Evolutionary conservation across 371 early-diverging fungal species (phyloP), one percentile per base, ranked within the genome.

Genomic region (Funneliformis caledonium): DNA sequence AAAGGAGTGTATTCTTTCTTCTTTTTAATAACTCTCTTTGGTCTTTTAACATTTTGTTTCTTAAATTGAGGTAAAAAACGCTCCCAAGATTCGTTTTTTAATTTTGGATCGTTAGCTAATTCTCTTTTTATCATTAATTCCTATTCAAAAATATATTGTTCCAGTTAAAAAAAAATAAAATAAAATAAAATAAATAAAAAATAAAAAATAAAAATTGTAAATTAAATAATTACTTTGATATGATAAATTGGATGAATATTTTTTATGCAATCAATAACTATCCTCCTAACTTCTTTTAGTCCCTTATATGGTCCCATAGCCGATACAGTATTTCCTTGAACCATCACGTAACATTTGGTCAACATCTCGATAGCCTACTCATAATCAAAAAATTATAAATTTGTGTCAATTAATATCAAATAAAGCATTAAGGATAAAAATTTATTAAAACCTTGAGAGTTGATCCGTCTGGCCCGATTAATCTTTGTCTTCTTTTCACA

Each of bases 181-280:
- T 76, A 52, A 16, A 6, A 22, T 14, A 61, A 31, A 64, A 37
- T 31, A 26, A 26, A 6, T 16, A 8, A 61, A 31, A 77, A 8
- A 62, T 52, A 14, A 60, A 22, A 68, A 68, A 37, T 68, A 16
- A 70, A 0, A 22, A 77, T 69, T 43, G 75, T 47, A 33, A 19
- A 74, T 26, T 78, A 60, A 16, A 33, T 48, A n/a, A 72, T 82
- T 88, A 92, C 92, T 88, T 99, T 99, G 87, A 99, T 98, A 85
- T 99, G 97, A 87, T 99, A 99, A 82, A 99, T 97, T 19, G 99
- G 99, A 85, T 99, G 99, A 45, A 99, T 90, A 87, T 99, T 99
- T 82, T 97, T 96, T 96, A 99, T 97, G 84, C 99, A 98, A 87
- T 98, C 98, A 43, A 95, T 82, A 1, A 99, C 94, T 67, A 99